Base-by-base conservation (phyloP, 208 protist species). In the Trypanosoma cruzi region DNA sequence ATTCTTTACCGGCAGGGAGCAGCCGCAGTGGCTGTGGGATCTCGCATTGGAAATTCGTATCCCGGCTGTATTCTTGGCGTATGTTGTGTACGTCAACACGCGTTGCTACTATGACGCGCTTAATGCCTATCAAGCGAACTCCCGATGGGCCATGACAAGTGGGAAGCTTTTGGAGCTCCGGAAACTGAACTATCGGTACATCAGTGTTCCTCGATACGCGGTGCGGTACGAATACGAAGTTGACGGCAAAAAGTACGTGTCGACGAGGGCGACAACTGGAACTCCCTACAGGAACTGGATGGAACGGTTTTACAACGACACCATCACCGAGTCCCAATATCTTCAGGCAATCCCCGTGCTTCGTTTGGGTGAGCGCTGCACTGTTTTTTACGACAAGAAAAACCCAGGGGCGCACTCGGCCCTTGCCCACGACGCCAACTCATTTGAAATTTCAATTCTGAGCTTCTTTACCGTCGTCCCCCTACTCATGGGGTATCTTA, bases 281-380 rank as follows among this genome's bases (percentile, higher is more conserved):
- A 93, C 86, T 26, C 88, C 88, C 13, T 96, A 93, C 68, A 80
- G 87, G 26, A 81, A 85, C 59, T 93, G 88, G 86, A 93, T 96
- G 88, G 40, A 70, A 28, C 48, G 64, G 29, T 91, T 83, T 48
- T 93, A 96, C 71, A 84, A 82, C 26, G 90, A 96, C 75, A 92
- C 88, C 16, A 93, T 96, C 63, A 96, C 90, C 10, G 90, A 96
- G 79, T 83, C 88, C 18, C 70, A 96, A 77, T 96, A 96, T 66
- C 86, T 96, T 24, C 90, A 96, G 75, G 80, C 87, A 14, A 93
- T 96, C 50, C 90, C 90, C 29, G 81, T 93, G 13, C 81, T 96
- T 16, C 90, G 90, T 46, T 82, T 88, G 22, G 86, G 86, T 7
- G 87, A 92, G 71, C 77, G 76, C 0, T 96, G 90, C 80, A 89